A percentile compares a stretch with the other conserved stretches of the same genome.
phyloP scores from a whole-genome alignment of 805 yeast species.

The Ogataea zsoltii region DNA sequence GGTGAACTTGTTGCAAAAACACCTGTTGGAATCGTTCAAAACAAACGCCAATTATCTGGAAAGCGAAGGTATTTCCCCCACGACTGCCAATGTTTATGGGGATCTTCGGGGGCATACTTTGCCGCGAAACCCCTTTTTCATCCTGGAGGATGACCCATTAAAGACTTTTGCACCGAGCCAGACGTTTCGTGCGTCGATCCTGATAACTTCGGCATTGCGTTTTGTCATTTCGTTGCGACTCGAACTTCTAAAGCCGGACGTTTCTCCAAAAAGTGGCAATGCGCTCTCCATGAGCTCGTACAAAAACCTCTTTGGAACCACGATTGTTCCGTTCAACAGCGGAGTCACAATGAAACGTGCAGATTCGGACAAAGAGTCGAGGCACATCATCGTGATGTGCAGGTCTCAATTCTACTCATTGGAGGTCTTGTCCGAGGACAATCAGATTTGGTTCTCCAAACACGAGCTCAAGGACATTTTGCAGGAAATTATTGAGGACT shows the following conservation, averaged over 20 bases:
- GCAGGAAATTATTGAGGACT: slow-evolving; percentile 43
- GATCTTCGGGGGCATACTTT: slow-evolving; percentile 64
- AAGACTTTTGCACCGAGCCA: slow-evolving; percentile 60
- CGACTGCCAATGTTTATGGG: slow-evolving; percentile 61
- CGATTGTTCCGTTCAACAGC: slow-evolving; percentile 50
- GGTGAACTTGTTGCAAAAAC: slow-evolving; percentile 51
- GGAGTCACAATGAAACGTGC: slow-evolving; percentile 42
- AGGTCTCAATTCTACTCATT: slow-evolving; percentile 51
- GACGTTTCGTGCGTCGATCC: slow-evolving; percentile 64
- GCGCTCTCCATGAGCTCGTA: slow-evolving; percentile 72
- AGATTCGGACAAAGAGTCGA: slow-evolving; percentile 36
- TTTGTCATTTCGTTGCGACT: slow-evolving; percentile 61
- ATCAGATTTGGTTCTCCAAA: slow-evolving; percentile 53
- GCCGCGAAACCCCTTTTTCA: slow-evolving; percentile 77
- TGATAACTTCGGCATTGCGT: slow-evolving; percentile 65
- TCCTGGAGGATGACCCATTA: slow-evolving; percentile 73
- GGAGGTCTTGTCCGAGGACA: slow-evolving; percentile 46
- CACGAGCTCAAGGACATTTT: slow-evolving; percentile 48
- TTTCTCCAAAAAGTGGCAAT: slow-evolving; percentile 47
- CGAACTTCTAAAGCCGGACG: slow-evolving; percentile 56
- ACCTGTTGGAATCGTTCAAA: slow-evolving; percentile 47
- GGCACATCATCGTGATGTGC: slow-evolving; percentile 51
- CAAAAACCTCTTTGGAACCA: slow-evolving; percentile 65
- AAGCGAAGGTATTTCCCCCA: slow-evolving; percentile 43
- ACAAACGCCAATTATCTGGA: slow-evolving; percentile 55